Conservation (phyloP, 2,329 filamentous ascomycete species). For the Phaeosphaeria sp. region DNA sequence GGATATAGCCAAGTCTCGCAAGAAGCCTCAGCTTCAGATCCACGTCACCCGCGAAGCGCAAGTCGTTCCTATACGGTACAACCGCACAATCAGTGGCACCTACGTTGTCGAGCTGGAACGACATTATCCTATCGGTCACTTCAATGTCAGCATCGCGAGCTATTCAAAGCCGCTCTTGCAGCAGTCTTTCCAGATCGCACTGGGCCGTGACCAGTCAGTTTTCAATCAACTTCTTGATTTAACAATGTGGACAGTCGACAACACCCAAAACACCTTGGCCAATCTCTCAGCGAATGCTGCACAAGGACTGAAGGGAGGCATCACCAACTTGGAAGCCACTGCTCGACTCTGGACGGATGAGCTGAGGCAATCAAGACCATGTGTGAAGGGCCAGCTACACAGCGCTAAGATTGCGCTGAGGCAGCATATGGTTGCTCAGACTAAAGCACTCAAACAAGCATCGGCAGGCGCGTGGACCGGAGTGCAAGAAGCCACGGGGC, state of each 20-base stretch:
- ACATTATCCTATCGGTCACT: constrained; percentile 56
- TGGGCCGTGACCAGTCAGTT: constrained; percentile 42
- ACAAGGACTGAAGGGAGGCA: constrained; percentile 15
- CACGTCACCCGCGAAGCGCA: constrained; percentile 54
- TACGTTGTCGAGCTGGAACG: constrained; percentile 60
- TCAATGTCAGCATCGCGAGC: constrained; percentile 57
- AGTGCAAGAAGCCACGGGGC: constrained; percentile 31
- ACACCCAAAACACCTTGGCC: constrained; percentile 26
- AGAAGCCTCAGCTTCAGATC: constrained; percentile 58
- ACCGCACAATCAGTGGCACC: constrained; percentile 59
- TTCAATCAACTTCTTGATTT: constrained; percentile 28
- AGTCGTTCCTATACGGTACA: constrained; percentile 55
- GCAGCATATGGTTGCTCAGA: constrained; percentile 9
- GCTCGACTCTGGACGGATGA: constrained; percentile 5
- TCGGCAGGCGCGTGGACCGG: constrained; percentile 30
- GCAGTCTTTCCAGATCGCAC: constrained; percentile 40
- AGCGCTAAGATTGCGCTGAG: constrained; percentile 15
- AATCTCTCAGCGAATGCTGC: constrained; percentile 27
- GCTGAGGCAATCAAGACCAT: neutral
- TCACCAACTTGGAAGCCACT: constrained; percentile 11
- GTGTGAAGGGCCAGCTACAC: constrained; percentile 4
- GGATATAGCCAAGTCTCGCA: constrained; percentile 48
- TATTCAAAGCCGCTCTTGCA: constrained; percentile 46
- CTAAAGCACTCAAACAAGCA: constrained; percentile 20
- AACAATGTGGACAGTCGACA: constrained; percentile 23